Conservation (phyloP, 768 basidiomycete genomes). For the Xanthoconium stramineum region DNA sequence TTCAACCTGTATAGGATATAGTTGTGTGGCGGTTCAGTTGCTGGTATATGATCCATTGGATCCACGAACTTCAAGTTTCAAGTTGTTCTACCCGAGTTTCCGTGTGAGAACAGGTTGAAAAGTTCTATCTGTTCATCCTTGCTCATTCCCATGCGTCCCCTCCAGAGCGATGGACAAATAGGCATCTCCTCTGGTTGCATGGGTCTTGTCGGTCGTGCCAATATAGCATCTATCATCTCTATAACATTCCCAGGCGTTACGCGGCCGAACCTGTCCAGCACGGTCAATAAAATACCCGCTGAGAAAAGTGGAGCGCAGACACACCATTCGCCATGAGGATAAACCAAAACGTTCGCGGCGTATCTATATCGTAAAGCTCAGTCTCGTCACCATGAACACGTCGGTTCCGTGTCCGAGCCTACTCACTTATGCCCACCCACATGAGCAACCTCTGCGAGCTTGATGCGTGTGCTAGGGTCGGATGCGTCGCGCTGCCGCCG, state of each 20-base stretch:
- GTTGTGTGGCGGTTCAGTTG: too few relatives aligned
- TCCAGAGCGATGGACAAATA: constrained; percentile 52
- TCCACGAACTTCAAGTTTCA: not conserved
- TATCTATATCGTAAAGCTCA: constrained; percentile 37
- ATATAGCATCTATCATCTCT: constrained; percentile 44
- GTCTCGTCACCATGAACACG: not conserved
- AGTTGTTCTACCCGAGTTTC: not conserved
- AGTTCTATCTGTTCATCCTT: constrained; percentile 55
- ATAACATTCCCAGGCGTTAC: constrained; percentile 58
- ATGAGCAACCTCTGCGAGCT: constrained; percentile 67
- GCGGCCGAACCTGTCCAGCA: constrained; percentile 54
- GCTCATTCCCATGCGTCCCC: constrained; percentile 66
- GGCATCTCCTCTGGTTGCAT: constrained; percentile 32
- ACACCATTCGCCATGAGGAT: constrained; percentile 72
- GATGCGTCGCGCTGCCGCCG: constrained; percentile 30
- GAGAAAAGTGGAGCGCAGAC: constrained; percentile 14
- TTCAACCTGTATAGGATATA: too few relatives aligned
- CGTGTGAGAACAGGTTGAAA: constrained; percentile 11
- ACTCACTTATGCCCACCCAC: constrained; percentile 83
- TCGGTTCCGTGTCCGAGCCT: not conserved
- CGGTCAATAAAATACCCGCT: not conserved
- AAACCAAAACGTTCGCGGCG: constrained; percentile 67
- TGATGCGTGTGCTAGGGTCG: constrained; percentile 34
- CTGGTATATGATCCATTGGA: not conserved
- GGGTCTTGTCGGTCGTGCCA: constrained; percentile 31